A percentile compares a stretch with the other conserved stretches of the same genome.
These are phyloP conservation scores for Phytopythium boreale DNA, from an alignment of 352 stramenopile genomes.

Conservation along the genomic window DNA sequence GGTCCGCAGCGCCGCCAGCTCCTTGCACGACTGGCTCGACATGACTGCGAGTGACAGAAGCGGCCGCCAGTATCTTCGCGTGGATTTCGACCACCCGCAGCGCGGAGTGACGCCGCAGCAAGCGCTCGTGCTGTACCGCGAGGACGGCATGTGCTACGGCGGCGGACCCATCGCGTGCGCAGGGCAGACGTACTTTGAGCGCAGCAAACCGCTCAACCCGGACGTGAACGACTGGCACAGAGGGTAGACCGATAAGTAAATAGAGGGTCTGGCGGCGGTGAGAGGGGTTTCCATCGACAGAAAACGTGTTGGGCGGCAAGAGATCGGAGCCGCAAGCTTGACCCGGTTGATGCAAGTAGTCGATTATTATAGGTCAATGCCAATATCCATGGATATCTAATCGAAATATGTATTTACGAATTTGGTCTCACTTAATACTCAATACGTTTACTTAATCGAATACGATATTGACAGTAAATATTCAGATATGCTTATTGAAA, in stretches of 20 bases:
- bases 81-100: conserved; percentile 83
- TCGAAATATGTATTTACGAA: background rate
- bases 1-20: conserved; percentile 28
- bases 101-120: conserved; percentile 83
- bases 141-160: conserved; percentile 77
- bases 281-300: too few relatives aligned
- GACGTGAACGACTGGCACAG: conserved; percentile 54
- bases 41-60: conserved; percentile 1
- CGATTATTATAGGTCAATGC: too few relatives aligned
- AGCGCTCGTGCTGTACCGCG: conserved; percentile 81
- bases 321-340: background rate
- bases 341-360: too few relatives aligned
- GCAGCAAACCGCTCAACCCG: conserved; percentile 34
- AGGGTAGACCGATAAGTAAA: background rate
- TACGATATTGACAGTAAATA: background rate
- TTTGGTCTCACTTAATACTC: background rate
- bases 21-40: conserved; percentile 49
- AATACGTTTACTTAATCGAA: background rate
- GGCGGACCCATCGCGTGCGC: conserved; percentile 66
- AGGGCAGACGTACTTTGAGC: conserved; percentile 69
- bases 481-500: too few relatives aligned
- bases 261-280: background rate
- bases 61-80: conserved; percentile 35
- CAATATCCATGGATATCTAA: background rate
- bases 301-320: too few relatives aligned